A percentile compares a stretch with the other conserved stretches of the same genome.
These are phyloP conservation scores for Rhizopogon rudus DNA, from an alignment of 768 basidiomycete genomes.

Conservation along the genomic window DNA sequence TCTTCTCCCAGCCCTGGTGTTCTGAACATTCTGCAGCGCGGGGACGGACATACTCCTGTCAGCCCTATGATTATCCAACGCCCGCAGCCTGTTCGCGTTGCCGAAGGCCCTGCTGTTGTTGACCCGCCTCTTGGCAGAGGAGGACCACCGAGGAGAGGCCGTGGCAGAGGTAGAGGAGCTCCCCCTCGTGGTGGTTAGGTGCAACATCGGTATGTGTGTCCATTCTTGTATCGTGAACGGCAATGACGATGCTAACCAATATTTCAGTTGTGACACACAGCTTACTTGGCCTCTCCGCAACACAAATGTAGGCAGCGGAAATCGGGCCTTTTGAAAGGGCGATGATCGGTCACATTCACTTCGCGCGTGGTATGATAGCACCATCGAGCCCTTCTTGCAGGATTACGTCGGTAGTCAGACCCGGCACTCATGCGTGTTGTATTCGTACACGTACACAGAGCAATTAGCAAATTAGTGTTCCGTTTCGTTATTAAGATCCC, in stretches of 20 bases:
- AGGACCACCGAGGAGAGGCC: conserved; percentile 18
- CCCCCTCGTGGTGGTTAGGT: conserved; percentile 20
- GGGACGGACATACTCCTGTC: conserved; percentile 10
- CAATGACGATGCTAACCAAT: neutral
- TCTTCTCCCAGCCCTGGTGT: conserved; percentile 1
- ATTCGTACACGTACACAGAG: neutral
- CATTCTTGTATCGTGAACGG: neutral
- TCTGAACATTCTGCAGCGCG: conserved; percentile 22
- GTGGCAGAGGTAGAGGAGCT: conserved; percentile 28
- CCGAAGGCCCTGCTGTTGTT: conserved; percentile 7
- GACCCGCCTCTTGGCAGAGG: conserved; percentile 16
- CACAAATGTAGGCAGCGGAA: neutral
- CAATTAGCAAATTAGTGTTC: conserved; percentile 7
- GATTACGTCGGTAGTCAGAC: neutral
- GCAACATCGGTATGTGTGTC: neutral
- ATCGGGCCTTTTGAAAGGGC: neutral
- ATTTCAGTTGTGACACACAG: neutral
- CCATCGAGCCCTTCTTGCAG: neutral
- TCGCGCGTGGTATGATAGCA: too few relatives aligned
- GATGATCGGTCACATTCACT: neutral
- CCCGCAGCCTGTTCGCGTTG: conserved; percentile 6
- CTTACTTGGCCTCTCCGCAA: neutral
- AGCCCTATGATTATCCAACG: conserved; percentile 9
- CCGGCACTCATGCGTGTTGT: neutral
- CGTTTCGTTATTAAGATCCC: neutral